A percentile compares a stretch with the other conserved stretches of the same genome.
These are phyloP conservation scores for Baudoinia panamericana DNA, from an alignment of 495 filamentous ascomycete species.

Conservation along the genomic window DNA sequence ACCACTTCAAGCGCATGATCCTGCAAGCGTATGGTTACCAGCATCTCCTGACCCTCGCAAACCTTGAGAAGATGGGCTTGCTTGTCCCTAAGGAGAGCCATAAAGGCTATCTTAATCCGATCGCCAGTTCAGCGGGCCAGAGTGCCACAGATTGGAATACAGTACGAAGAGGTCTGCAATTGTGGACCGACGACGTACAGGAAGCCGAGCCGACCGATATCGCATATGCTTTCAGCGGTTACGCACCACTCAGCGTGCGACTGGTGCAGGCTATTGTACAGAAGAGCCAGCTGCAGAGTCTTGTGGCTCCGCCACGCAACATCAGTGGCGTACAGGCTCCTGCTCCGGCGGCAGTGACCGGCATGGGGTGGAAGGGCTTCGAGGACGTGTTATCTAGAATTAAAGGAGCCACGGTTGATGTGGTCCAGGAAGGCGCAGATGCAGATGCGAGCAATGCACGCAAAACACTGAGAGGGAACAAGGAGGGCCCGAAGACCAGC, in stretches of 20 bases:
- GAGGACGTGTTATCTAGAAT: conserved; percentile 44
- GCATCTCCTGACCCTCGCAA: conserved; percentile 77
- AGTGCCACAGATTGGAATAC: conserved; percentile 82
- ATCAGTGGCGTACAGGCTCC: background rate
- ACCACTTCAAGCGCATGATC: conserved; percentile 75
- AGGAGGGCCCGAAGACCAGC: conserved; percentile 55
- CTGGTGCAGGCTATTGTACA: conserved; percentile 92
- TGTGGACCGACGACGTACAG: conserved; percentile 94
- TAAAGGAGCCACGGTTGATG: conserved; percentile 76
- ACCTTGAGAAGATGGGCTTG: conserved; percentile 74
- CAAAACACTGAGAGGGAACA: conserved; percentile 55
- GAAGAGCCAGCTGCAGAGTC: conserved; percentile 54
- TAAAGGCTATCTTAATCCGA: conserved; percentile 20
- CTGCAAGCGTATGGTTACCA: conserved; percentile 91
- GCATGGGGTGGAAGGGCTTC: conserved; percentile 18
- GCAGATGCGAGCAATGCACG: conserved; percentile 73
- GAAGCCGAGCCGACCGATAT: conserved; percentile 94
- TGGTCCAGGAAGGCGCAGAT: conserved; percentile 85
- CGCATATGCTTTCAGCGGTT: conserved; percentile 93
- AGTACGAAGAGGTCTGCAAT: conserved; percentile 66
- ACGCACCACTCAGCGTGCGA: conserved; percentile 83
- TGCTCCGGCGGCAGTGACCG: background rate
- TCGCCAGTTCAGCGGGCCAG: conserved; percentile 26
- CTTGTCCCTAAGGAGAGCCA: conserved; percentile 42
- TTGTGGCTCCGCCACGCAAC: conserved; percentile 7